Percentiles rank a stretch among this genome's conserved stretches.
Conservation (phyloP, 2,329 filamentous ascomycete species). For the Diplodia sapinea region DNA sequence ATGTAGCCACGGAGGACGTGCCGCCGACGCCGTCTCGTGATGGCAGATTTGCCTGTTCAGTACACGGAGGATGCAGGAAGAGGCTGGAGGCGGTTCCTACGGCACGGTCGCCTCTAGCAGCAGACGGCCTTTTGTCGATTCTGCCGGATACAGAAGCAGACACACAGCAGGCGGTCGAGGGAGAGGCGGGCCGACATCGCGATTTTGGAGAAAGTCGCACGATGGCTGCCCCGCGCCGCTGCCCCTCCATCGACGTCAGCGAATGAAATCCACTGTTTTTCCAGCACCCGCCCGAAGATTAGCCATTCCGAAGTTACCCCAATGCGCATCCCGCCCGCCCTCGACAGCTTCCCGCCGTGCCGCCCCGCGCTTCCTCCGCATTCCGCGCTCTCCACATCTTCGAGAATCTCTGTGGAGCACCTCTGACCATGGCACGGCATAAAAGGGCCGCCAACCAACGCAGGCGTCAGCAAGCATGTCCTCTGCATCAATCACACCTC, state of each 20-base stretch:
- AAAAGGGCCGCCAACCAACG: slow-evolving; percentile 15
- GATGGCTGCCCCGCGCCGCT: slow-evolving; percentile 2
- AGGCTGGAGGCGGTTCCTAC: slow-evolving; percentile 10
- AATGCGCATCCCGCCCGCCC: slow-evolving; percentile 12
- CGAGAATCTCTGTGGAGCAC: not conserved
- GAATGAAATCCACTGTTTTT: not conserved
- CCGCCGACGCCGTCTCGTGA: slow-evolving; percentile 43
- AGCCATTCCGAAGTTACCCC: slow-evolving; percentile 12
- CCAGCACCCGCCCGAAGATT: not conserved
- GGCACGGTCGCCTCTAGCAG: slow-evolving; percentile 1
- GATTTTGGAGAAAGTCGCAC: not conserved
- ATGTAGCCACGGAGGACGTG: slow-evolving; percentile 42
- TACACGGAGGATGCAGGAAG: slow-evolving; percentile 20
- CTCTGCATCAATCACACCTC: slow-evolving; percentile 9
- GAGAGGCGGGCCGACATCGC: slow-evolving; percentile 30
- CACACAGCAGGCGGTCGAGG: slow-evolving; percentile 28
- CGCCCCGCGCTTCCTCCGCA: slow-evolving; percentile 18
- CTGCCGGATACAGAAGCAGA: slow-evolving; percentile 9
- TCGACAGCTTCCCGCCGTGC: not conserved
- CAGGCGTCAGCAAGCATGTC: not conserved
- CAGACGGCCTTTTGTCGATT: not conserved
- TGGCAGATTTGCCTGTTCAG: slow-evolving; percentile 14
- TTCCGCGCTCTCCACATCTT: slow-evolving; percentile 20
- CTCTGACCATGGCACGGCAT: slow-evolving; percentile 17
- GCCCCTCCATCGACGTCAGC: slow-evolving; percentile 26